A percentile compares a stretch with the other conserved stretches of the same genome.
phyloP scores from a whole-genome alignment of 352 stramenopile species.

The Globisporangium rhizosaccharum region DNA sequence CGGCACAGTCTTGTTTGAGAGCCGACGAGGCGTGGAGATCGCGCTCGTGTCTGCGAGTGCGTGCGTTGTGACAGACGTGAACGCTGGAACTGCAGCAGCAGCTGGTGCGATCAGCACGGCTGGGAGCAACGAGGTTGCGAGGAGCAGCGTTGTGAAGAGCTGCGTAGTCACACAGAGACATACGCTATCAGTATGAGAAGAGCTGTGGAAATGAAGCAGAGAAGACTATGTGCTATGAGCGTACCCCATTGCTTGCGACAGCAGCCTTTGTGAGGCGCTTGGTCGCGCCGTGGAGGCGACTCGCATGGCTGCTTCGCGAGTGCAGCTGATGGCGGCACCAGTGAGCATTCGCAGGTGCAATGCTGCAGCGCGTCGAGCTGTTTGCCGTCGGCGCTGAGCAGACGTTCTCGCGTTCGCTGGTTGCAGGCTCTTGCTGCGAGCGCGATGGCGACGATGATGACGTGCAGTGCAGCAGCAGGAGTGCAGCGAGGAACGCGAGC shows the following conservation, averaged over 20 bases:
- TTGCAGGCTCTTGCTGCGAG: not conserved
- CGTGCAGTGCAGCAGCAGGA: conserved; percentile 22
- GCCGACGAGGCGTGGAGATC: not conserved
- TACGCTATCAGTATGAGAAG: not conserved
- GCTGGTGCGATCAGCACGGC: conserved; percentile 9
- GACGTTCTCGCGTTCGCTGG: too few species aligned
- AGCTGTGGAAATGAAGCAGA: not conserved
- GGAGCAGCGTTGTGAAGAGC: conserved; percentile 32
- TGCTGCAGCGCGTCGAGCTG: not conserved
- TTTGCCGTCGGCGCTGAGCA: too few species aligned
- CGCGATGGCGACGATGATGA: conserved; percentile 11
- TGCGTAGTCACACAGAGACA: not conserved
- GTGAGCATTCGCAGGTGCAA: not conserved
- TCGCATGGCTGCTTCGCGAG: not conserved
- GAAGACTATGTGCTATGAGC: not conserved
- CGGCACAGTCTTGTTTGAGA: conserved; percentile 17
- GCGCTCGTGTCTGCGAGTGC: not conserved
- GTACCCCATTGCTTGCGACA: not conserved
- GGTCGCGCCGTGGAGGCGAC: not conserved
- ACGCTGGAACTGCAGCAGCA: not conserved
- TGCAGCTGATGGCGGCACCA: not conserved
- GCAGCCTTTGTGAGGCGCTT: conserved; percentile 1
- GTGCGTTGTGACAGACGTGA: not conserved
- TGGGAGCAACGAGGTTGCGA: conserved; percentile 36
- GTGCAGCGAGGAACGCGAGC: conserved; percentile 12